These are phyloP conservation scores for Sporothrix curviconia DNA, from an alignment of 2,329 filamentous ascomycete genomes.

Conservation along the genomic window DNA sequence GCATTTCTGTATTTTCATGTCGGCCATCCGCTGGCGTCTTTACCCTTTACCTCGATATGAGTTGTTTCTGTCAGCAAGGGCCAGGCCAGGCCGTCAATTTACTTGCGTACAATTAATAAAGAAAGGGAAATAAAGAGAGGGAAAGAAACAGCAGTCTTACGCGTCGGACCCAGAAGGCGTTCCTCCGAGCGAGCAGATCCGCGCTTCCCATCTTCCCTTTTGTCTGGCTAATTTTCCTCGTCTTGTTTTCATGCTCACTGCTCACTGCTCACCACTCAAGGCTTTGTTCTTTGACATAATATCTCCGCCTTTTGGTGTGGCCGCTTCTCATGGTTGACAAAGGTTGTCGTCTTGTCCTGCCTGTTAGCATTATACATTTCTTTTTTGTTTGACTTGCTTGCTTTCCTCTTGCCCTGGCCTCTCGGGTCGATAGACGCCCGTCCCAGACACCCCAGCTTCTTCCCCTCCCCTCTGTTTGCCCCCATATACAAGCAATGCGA, in stretches of 20 bases:
- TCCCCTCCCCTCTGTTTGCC: not conserved
- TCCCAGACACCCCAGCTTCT: no score
- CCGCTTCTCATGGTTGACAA: slow-evolving; percentile 2
- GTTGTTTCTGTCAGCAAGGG: no score
- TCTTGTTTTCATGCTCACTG: no score
- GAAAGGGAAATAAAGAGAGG: no score
- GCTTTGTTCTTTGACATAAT: no score
- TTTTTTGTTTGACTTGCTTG: not conserved
- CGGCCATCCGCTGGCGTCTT: no score
- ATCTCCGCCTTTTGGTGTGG: no score
- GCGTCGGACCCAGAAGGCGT: not conserved
- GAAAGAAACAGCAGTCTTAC: no score
- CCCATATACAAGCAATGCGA: slow-evolving; percentile 1
- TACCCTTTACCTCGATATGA: no score
- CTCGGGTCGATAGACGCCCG: no score
- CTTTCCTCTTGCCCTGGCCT: not conserved
- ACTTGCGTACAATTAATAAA: not conserved
- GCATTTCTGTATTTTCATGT: no score
- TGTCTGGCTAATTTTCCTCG: not conserved
- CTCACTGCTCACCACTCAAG: no score
- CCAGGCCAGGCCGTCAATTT: not conserved
- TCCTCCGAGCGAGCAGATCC: not conserved
- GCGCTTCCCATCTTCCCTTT: not conserved
- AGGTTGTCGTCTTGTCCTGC: not conserved
- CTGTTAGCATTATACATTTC: not conserved